Evolutionary conservation across 1,284 basidiomycete species (phyloP), one percentile per base, ranked within the genome.

Genomic region (Athelia psychrophila): DNA sequence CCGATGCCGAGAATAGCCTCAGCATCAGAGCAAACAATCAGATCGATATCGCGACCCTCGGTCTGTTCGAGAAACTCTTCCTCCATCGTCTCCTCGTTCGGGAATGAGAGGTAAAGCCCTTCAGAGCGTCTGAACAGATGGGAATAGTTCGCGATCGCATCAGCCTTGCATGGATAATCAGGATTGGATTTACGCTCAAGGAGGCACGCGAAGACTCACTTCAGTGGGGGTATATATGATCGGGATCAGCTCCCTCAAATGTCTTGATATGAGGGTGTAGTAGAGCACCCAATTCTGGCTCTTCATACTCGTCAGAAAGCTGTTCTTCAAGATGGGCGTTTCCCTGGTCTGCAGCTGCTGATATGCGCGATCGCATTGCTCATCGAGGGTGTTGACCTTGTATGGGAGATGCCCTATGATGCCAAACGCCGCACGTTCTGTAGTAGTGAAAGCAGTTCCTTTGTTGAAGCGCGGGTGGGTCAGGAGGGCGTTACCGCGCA

Each of bases 1-100:
- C 86, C 86, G 59, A 90, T 93, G 18, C 91, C 91, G 2, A 93
- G 72, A 54, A 93, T 93, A 2, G 88, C 87, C 63, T 93, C 91
- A 3, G 86, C 82, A 64, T 95, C 92, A 0, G 90, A 89, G 51
- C 86, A 88, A 30, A 94, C 90, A 47, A 93, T 76, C 24, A 93
- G 73, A 56, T 91, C 79, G 45, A 91, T 80, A 25, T 86, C 73
- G 9, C 80, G 73, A 22, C 81, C 81, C 30, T 72, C 73, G 0
- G 77, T 81, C 59, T 85, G 80, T 57, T 86, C 84, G 9, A 88
- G 73, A 58, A 90, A 86, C 57, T 86, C 84, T 53, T 85, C 79
- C 52, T 90, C 86, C 88, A 91, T 93, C 18, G 75, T 73, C 55
- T 89, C 83, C 56, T 77, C 70, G 58, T 86, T 73, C 0, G 80